A percentile compares a stretch with the other conserved stretches of the same genome.
Evolutionary conservation across 2,329 filamentous ascomycete species (phyloP).

Genomic region (Fusarium keratoplasticum): DNA sequence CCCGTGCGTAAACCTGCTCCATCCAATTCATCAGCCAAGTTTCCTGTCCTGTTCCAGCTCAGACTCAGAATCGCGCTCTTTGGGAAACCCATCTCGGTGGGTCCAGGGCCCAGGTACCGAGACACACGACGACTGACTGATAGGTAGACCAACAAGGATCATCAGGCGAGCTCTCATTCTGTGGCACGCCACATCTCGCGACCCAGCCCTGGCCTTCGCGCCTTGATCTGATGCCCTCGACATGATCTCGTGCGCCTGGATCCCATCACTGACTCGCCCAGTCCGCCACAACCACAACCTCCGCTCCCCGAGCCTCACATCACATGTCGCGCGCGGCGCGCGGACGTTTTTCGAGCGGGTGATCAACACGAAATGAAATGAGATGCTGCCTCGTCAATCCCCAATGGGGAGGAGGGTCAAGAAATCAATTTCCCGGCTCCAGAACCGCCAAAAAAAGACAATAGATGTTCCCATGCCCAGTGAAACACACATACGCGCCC

Average conservation of each 20-base stretch:
- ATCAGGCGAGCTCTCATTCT: constrained; percentile 43
- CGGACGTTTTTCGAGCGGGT: constrained; percentile 4
- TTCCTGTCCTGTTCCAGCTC: constrained; percentile 1
- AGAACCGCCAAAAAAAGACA: constrained; percentile 31
- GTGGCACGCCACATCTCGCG: constrained; percentile 45
- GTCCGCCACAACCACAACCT: constrained; percentile 19
- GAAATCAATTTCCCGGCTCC: constrained; percentile 44
- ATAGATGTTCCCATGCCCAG: constrained; percentile 34
- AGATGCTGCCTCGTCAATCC: constrained; percentile 22
- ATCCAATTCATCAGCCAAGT: constrained; percentile 1
- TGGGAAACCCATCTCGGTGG: constrained; percentile 27
- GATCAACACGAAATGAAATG: constrained; percentile 12
- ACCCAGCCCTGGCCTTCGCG: constrained; percentile 35
- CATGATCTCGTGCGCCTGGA: constrained; percentile 39
- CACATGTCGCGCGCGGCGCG: constrained; percentile 27
- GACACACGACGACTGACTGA: constrained; percentile 39
- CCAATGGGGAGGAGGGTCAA: constrained; percentile 29
- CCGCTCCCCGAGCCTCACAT: constrained; percentile 34
- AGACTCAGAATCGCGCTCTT: constrained; percentile 19
- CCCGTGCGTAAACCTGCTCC: neutral
- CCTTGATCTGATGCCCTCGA: constrained; percentile 41
- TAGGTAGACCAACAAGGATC: constrained; percentile 43
- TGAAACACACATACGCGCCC: constrained; percentile 33
- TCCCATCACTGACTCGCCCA: constrained; percentile 31
- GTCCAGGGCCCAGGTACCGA: constrained; percentile 31